Conservation (phyloP, 2,329 filamentous ascomycete genomes). For the Aspergillaceae sp. region DNA sequence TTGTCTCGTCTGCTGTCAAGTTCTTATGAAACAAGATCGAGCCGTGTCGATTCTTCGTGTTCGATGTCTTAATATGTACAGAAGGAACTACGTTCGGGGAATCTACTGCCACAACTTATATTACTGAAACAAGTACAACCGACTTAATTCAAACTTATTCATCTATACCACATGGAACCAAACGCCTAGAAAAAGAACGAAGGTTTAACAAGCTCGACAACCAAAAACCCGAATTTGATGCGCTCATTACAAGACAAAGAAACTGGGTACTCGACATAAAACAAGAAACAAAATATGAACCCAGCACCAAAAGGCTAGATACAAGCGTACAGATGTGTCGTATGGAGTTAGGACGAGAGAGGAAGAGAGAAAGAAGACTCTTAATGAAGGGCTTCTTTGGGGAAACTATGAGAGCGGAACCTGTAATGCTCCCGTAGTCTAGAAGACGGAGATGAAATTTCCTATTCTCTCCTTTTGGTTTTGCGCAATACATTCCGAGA, state of each 20-base stretch:
- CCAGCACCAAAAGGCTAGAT: constrained; percentile 1
- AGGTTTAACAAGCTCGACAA: not conserved
- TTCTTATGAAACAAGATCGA: not conserved
- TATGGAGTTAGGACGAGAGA: constrained; percentile 7
- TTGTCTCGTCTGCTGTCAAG: not conserved
- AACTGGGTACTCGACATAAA: constrained; percentile 23
- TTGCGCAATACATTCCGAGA: constrained; percentile 97
- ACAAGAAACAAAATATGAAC: constrained; percentile 7
- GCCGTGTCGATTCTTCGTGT: no score
- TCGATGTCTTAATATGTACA: not conserved
- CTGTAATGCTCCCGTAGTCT: constrained; percentile 18
- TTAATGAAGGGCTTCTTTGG: not conserved
- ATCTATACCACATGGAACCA: not conserved
- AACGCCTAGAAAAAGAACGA: constrained; percentile 19
- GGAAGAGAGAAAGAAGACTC: constrained; percentile 6
- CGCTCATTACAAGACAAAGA: constrained; percentile 21
- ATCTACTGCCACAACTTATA: no score
- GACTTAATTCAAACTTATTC: no score
- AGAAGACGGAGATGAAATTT: constrained; percentile 98
- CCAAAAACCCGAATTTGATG: constrained; percentile 15
- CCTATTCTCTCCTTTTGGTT: constrained; percentile 98
- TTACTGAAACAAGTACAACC: no score
- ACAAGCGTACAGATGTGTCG: not conserved
- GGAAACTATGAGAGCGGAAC: constrained; percentile 2
- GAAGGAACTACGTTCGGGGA: not conserved